Conservation (phyloP, 2,329 filamentous ascomycete species). For the Lizonia empirigonia region DNA sequence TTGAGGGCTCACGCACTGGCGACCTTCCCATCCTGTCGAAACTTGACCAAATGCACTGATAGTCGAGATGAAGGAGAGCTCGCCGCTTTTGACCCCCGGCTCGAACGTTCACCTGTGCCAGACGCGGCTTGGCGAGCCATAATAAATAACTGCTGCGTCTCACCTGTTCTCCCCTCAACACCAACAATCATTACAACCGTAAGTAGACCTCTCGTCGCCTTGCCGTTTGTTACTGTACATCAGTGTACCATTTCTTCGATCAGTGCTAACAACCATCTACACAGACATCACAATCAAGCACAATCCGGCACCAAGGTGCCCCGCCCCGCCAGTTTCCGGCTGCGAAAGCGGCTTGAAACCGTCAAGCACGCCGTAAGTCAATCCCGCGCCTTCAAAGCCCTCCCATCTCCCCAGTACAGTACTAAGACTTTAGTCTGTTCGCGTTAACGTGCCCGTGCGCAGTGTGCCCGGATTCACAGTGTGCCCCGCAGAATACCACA, state of each 20-base stretch:
- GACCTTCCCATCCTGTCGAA: no score
- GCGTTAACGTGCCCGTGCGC: no score
- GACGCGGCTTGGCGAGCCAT: background rate
- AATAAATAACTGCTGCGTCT: background rate
- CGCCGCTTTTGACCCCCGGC: background rate
- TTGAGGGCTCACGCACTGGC: no score
- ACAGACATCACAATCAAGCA: background rate
- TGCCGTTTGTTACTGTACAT: no score
- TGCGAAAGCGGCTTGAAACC: background rate
- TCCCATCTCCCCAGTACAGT: no score
- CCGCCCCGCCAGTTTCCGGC: background rate
- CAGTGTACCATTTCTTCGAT: no score
- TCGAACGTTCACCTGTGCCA: background rate
- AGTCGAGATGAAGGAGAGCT: background rate
- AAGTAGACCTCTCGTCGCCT: no score
- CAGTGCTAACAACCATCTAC: no score
- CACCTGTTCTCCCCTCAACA: background rate
- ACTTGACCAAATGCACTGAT: background rate
- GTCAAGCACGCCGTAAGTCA: background rate
- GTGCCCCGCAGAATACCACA: no score
- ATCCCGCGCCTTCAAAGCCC: background rate
- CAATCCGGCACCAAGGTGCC: background rate
- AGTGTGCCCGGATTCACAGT: no score
- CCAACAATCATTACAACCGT: background rate
- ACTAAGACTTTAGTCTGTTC: no score